Percentiles rank a stretch among this genome's conserved stretches.
phyloP scores from a whole-genome alignment of 177 flowering plant genomes.

The Vitis hybrid region DNA sequence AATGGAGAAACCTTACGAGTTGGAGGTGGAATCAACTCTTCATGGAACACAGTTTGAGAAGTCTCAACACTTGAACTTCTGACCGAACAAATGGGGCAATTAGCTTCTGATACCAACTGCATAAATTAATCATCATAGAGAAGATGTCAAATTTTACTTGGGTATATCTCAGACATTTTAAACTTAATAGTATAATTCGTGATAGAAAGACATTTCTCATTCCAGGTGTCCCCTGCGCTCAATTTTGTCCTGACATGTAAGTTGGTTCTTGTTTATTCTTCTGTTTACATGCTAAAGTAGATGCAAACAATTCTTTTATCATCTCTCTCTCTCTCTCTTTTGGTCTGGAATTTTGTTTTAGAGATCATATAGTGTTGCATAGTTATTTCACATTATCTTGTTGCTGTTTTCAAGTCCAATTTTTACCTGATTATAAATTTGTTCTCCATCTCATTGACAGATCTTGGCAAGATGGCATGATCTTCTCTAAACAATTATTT shows the following conservation, averaged over 20 bases:
- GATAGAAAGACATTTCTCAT: not conserved
- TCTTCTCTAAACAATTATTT: not conserved
- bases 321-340: no score
- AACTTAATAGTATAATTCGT: not conserved
- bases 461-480: no score
- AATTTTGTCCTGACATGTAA: not conserved
- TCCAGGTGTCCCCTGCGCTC: not conserved
- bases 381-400: not conserved
- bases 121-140: not conserved
- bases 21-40: constrained; percentile 1
- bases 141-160: not conserved
- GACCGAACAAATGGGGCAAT: constrained; percentile 35
- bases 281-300: not conserved
- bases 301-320: not conserved
- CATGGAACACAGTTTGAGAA: constrained; percentile 8
- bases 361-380: no score
- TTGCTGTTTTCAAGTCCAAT: not conserved
- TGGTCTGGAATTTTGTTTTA: no score
- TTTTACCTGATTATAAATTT: not conserved
- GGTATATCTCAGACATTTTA: not conserved
- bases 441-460: not conserved
- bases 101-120: constrained; percentile 16
- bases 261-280: not conserved
- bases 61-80: constrained; percentile 17
- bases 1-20: constrained; percentile 15